phyloP scores from a whole-genome alignment of 1,139 yeast genomes.

The Taphrina flavorubra region DNA sequence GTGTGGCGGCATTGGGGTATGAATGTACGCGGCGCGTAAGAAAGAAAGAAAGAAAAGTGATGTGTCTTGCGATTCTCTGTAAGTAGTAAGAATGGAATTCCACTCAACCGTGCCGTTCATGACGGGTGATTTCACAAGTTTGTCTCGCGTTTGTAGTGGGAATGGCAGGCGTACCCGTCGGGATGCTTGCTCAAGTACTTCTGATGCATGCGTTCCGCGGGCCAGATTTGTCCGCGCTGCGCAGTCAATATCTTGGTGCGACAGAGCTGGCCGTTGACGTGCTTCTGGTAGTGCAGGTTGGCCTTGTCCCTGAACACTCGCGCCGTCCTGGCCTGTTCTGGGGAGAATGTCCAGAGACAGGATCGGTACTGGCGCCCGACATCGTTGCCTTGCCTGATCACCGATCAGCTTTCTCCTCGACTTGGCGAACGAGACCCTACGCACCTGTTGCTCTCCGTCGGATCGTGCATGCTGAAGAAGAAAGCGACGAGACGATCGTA shows the following conservation, averaged over 20 bases:
- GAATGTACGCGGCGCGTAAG: neutral
- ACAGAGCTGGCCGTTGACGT: conserved; percentile 26
- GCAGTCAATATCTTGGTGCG: conserved; percentile 10
- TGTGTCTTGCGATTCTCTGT: no score
- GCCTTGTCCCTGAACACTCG: neutral
- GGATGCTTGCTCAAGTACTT: conserved; percentile 11
- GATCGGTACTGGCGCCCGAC: conserved; percentile 18
- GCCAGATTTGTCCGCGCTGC: neutral
- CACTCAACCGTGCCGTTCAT: no score
- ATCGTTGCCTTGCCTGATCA: conserved; percentile 27
- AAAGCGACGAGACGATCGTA: conserved; percentile 12
- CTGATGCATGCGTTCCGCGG: conserved; percentile 23
- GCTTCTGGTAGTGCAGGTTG: conserved; percentile 9
- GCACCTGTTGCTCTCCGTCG: conserved; percentile 23
- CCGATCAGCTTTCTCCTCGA: no score
- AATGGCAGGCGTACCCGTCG: conserved; percentile 9
- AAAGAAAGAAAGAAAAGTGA: neutral
- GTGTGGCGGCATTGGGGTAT: no score
- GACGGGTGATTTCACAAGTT: no score
- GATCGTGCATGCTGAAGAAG: conserved; percentile 30
- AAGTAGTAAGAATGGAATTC: no score
- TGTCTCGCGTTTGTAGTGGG: conserved; percentile 21
- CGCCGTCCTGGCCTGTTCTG: conserved; percentile 6
- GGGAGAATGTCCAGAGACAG: conserved; percentile 9
- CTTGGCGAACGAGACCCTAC: no score